A percentile compares a stretch with the other conserved stretches of the same genome.
These are phyloP conservation scores for Calonectria leucothoes DNA, from an alignment of 2,329 filamentous ascomycete genomes.

Conservation along the genomic window DNA sequence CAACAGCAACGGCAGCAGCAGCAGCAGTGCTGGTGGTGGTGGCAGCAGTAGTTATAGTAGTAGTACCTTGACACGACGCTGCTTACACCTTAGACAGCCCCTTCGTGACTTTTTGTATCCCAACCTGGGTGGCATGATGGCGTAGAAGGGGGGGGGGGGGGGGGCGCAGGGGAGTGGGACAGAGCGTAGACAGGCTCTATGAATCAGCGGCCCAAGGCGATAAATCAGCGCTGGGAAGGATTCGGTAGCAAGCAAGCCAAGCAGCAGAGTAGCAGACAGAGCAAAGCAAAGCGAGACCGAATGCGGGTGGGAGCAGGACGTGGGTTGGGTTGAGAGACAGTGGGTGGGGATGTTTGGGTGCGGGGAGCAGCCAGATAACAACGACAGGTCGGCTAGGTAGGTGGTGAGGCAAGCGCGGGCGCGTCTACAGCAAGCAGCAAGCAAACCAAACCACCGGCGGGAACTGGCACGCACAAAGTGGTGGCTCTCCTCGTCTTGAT, in stretches of 20 bases:
- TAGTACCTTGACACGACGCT: conserved; percentile 49
- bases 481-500: neutral
- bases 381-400: neutral
- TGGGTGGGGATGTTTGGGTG: conserved; percentile 2
- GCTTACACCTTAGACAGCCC: conserved; percentile 51
- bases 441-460: too few relatives aligned
- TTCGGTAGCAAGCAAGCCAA: neutral
- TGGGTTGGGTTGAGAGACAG: neutral
- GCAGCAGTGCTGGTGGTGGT: neutral
- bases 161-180: too few relatives aligned
- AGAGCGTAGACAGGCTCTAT: too few relatives aligned
- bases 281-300: conserved; percentile 7
- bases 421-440: neutral
- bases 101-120: conserved; percentile 51
- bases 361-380: neutral
- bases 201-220: too few relatives aligned
- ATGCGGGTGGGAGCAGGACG: neutral
- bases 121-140: conserved; percentile 38
- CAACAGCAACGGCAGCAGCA: neutral
- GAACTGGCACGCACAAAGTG: neutral
- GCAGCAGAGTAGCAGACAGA: neutral
- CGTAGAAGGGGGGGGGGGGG: neutral
- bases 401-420: neutral
- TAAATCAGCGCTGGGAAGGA: neutral
- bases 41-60: neutral